phyloP scores from a whole-genome alignment of 331 rosid genomes.

The Rhamnella rubrinervis region DNA sequence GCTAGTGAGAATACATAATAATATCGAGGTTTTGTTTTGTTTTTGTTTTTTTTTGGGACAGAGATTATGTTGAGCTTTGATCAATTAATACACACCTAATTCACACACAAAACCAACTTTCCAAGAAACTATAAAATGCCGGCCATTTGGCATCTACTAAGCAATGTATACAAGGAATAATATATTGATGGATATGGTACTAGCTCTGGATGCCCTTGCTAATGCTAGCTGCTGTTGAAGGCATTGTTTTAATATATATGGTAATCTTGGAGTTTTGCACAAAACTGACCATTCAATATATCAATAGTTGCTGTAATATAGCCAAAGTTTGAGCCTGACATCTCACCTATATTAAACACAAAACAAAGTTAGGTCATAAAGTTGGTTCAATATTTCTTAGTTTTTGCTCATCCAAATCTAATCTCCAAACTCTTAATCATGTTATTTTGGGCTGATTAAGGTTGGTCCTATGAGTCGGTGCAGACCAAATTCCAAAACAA shows the following conservation, averaged over 20 bases:
- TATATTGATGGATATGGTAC: no score
- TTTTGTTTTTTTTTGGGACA: no score
- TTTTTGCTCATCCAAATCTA: background rate
- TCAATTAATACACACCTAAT: no score
- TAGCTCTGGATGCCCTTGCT: no score
- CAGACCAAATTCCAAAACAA: background rate
- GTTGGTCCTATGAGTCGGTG: constrained; percentile 22
- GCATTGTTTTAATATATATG: constrained; percentile 12
- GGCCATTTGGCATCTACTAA: no score
- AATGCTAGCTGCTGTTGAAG: background rate
- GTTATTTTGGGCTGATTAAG: constrained; percentile 6
- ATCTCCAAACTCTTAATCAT: constrained; percentile 9
- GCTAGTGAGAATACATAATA: no score
- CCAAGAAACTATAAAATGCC: no score
- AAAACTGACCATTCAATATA: background rate
- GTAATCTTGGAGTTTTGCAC: background rate
- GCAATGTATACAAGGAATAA: no score
- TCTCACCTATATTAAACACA: background rate
- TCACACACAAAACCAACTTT: no score
- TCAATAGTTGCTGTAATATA: no score
- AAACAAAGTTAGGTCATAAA: background rate
- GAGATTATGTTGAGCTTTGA: no score
- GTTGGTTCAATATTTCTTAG: background rate
- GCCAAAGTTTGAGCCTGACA: constrained; percentile 10
- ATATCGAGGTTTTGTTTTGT: no score